A percentile compares a stretch with the other conserved stretches of the same genome.
phyloP scores from a whole-genome alignment of 805 yeast species.

The Tetrapisispora namnaoensis region DNA sequence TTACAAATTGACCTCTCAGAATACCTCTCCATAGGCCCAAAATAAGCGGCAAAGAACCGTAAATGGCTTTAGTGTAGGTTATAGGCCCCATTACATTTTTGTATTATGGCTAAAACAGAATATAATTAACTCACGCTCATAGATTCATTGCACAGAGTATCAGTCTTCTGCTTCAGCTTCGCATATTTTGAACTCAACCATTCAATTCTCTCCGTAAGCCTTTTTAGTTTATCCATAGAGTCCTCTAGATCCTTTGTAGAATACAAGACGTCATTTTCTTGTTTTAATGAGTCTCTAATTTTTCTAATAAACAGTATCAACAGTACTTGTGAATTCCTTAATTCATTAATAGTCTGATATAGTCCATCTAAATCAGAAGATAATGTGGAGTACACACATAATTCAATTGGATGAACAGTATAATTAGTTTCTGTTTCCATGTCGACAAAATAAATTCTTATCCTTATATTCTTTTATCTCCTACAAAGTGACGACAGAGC shows the following conservation, averaged over 20 bases:
- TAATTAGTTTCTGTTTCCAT: background rate
- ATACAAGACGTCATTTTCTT: conserved; percentile 15
- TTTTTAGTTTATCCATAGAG: background rate
- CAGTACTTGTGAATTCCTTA: conserved; percentile 27
- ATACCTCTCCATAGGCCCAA: no score
- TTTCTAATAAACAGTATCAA: conserved; percentile 20
- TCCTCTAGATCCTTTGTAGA: conserved; percentile 5
- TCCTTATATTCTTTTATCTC: no score
- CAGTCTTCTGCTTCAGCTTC: background rate
- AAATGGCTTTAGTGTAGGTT: no score
- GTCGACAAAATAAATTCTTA: no score
- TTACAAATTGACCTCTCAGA: no score
- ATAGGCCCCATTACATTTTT: no score
- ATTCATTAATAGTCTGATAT: conserved; percentile 23
- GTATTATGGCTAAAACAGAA: no score
- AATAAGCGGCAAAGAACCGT: no score
- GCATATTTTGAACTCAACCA: background rate
- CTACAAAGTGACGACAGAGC: no score
- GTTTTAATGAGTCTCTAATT: conserved; percentile 15
- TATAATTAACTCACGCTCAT: no score
- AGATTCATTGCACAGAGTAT: background rate
- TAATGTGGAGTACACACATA: conserved; percentile 23
- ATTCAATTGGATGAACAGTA: conserved; percentile 24
- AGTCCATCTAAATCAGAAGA: conserved; percentile 26
- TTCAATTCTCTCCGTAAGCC: background rate